A percentile compares a stretch with the other conserved stretches of the same genome.
phyloP scores from a whole-genome alignment of 2,329 filamentous ascomycete genomes.

The Parastagonospora avenae region DNA sequence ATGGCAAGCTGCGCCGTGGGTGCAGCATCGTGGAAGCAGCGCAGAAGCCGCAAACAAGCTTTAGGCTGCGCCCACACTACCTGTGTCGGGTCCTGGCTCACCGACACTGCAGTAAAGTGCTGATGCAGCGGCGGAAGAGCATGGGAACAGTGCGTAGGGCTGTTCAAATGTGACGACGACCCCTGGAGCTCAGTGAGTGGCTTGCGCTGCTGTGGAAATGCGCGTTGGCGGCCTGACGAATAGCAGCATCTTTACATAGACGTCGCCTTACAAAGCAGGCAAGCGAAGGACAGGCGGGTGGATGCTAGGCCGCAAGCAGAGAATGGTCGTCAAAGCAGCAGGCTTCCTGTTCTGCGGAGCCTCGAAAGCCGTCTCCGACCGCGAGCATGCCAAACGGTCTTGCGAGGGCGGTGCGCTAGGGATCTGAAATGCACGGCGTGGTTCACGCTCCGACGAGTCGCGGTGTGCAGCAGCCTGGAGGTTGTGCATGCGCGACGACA shows the following conservation, averaged over 20 bases:
- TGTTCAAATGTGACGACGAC: conserved; percentile 21
- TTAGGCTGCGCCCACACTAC: conserved; percentile 25
- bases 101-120: conserved; percentile 35
- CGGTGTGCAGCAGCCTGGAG: conserved; percentile 25
- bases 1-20: background rate
- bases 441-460: conserved; percentile 18
- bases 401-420: conserved; percentile 21
- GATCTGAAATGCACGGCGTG: conserved; percentile 15
- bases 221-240: background rate
- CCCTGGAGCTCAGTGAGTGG: conserved; percentile 24
- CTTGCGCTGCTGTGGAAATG: conserved; percentile 10
- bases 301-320: conserved; percentile 24
- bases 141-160: conserved; percentile 36
- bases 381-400: too few species aligned
- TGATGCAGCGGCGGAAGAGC: conserved; percentile 35
- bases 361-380: background rate
- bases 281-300: conserved; percentile 10
- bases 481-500: conserved; percentile 31
- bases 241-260: conserved; percentile 10
- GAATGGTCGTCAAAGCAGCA: conserved; percentile 30
- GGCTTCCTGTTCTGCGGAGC: conserved; percentile 13
- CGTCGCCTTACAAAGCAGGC: conserved; percentile 26
- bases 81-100: conserved; percentile 21
- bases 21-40: background rate
- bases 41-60: conserved; percentile 23